A percentile compares a stretch with the other conserved stretches of the same genome.
Conservation (phyloP, 495 filamentous ascomycete genomes). For the Lentithecium fluviatile region DNA sequence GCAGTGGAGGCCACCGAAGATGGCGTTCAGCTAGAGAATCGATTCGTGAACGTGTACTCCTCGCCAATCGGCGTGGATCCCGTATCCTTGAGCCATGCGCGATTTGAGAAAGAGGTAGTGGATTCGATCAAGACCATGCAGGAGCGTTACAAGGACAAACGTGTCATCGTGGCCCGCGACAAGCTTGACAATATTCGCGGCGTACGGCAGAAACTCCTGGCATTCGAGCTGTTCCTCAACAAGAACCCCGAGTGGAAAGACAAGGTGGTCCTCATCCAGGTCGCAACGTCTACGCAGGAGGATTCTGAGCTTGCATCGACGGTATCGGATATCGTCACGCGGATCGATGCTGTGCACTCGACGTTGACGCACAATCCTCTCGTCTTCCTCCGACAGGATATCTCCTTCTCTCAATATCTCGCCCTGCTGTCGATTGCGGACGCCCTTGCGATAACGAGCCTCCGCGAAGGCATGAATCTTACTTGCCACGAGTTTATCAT, state of each 20-base stretch:
- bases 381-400: constrained; percentile 93
- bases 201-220: constrained; percentile 85
- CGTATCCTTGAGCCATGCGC: constrained; percentile 65
- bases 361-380: constrained; percentile 86
- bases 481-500: constrained; percentile 90
- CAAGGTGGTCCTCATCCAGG: constrained; percentile 85
- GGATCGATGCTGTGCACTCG: constrained; percentile 84
- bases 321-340: constrained; percentile 86
- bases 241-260: constrained; percentile 85
- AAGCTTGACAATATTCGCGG: constrained; percentile 90
- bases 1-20: constrained; percentile 82
- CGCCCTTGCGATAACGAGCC: constrained; percentile 85
- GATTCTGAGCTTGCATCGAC: constrained; percentile 81
- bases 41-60: constrained; percentile 80
- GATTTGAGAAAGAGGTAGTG: constrained; percentile 68
- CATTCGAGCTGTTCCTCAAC: constrained; percentile 91
- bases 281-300: constrained; percentile 84
- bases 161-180: constrained; percentile 84
- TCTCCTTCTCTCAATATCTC: constrained; percentile 84
- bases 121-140: constrained; percentile 76
- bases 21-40: constrained; percentile 86
- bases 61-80: constrained; percentile 83
- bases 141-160: constrained; percentile 78
- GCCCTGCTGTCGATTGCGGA: constrained; percentile 85
- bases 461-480: constrained; percentile 94